Percentiles rank a stretch among this genome's conserved stretches.
phyloP scores from a whole-genome alignment of 805 yeast genomes.

The Ogataea paradorogensis region DNA sequence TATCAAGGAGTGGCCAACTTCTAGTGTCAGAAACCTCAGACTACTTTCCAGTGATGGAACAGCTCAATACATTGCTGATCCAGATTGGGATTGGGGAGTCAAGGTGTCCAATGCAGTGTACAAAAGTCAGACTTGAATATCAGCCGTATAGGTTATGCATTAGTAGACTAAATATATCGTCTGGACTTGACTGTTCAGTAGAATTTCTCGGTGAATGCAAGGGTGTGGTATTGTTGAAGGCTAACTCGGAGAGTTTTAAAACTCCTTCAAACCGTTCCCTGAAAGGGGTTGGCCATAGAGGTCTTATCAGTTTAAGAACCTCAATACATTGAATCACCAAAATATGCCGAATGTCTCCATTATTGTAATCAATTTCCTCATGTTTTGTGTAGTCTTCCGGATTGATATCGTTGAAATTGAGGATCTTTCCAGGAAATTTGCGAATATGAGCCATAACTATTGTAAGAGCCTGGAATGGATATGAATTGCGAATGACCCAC shows the following conservation, averaged over 20 bases:
- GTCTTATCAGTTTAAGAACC: slow-evolving; percentile 4
- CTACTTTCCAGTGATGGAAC: slow-evolving; percentile 32
- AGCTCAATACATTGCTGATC: slow-evolving; percentile 29
- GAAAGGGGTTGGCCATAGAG: slow-evolving; percentile 20
- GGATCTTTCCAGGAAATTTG: slow-evolving; percentile 8
- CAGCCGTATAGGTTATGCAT: neutral
- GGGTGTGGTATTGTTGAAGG: neutral
- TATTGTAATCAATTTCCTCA: slow-evolving; percentile 10
- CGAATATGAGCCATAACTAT: slow-evolving; percentile 21
- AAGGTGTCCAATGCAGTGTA: slow-evolving; percentile 33
- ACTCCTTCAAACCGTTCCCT: slow-evolving; percentile 18
- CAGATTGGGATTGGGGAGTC: slow-evolving; percentile 37
- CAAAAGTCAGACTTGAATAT: slow-evolving; percentile 11
- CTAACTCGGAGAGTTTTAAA: slow-evolving; percentile 6
- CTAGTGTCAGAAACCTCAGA: slow-evolving; percentile 26
- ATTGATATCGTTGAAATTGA: slow-evolving; percentile 14
- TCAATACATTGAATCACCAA: slow-evolving; percentile 15
- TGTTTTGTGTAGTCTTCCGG: slow-evolving; percentile 15
- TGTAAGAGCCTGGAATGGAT: slow-evolving; percentile 26
- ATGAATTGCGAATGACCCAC: slow-evolving; percentile 24
- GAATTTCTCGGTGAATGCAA: neutral
- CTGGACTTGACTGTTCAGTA: neutral
- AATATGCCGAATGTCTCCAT: slow-evolving; percentile 16
- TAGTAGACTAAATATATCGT: neutral
- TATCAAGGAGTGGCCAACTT: slow-evolving; percentile 32